phyloP scores from a whole-genome alignment of 208 protist genomes.

The Acanthamoeba rhysodes region DNA sequence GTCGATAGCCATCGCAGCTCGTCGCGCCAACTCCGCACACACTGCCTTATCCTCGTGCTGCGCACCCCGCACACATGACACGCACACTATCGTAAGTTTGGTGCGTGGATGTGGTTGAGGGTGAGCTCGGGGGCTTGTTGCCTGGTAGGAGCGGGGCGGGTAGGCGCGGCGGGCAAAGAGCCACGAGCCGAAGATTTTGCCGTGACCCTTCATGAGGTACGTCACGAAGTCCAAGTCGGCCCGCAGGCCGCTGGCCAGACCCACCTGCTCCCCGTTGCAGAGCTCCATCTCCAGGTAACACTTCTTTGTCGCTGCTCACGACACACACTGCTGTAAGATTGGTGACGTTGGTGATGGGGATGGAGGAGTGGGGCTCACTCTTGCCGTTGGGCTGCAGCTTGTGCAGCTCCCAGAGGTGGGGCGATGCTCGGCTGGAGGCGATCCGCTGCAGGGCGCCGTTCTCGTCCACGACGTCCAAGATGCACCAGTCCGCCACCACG shows the following conservation, averaged over 20 bases:
- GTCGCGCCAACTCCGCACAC: not conserved
- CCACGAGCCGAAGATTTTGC: not conserved
- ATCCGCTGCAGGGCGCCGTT: not conserved
- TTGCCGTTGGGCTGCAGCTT: slow-evolving; percentile 2
- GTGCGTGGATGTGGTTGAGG: too few species aligned
- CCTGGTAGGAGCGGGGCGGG: not conserved
- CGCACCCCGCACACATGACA: not conserved
- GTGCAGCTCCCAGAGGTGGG: not conserved
- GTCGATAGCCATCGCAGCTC: not conserved
- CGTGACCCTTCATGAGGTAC: not conserved
- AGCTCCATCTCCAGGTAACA: not conserved
- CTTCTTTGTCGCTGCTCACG: not conserved
- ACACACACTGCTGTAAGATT: too few species aligned
- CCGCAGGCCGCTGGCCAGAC: not conserved
- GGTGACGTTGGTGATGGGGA: not conserved
- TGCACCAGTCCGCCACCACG: slow-evolving; percentile 16
- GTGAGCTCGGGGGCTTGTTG: not conserved
- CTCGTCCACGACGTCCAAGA: not conserved
- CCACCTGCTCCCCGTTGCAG: not conserved
- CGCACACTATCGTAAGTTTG: too few species aligned
- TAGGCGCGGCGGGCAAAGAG: not conserved
- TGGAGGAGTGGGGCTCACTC: not conserved
- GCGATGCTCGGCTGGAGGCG: not conserved
- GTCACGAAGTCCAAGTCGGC: not conserved
- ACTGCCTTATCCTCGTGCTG: slow-evolving; percentile 2